Evolutionary conservation across 768 basidiomycete species (phyloP).

Genomic region (Rhodotorula diobovata): DNA sequence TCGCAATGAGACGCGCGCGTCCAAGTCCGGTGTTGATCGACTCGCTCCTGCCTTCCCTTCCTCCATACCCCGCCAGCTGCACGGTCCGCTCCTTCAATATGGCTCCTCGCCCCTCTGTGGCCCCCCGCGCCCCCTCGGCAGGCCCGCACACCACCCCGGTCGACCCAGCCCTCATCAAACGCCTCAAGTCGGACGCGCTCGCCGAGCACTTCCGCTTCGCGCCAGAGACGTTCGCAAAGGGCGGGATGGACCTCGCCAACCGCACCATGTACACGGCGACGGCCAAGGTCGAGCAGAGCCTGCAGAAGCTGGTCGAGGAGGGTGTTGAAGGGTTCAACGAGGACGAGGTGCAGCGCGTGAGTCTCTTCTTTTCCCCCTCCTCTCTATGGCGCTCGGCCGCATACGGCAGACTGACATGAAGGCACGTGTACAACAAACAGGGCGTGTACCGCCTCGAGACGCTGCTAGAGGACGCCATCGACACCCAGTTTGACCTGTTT

Average conservation of each 20-base stretch:
- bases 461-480: constrained; percentile 40
- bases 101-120: neutral
- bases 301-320: constrained; percentile 21
- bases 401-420: neutral
- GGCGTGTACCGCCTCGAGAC: constrained; percentile 41
- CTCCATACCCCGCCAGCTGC: no score
- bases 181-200: constrained; percentile 27
- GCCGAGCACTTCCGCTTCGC: constrained; percentile 40
- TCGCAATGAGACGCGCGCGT: no score
- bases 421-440: neutral
- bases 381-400: no score
- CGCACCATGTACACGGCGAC: constrained; percentile 37
- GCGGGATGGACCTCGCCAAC: constrained; percentile 43
- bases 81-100: no score
- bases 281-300: constrained; percentile 27
- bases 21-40: neutral
- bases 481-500: constrained; percentile 42
- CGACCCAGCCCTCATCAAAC: neutral
- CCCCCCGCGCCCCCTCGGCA: neutral
- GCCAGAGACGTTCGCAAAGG: constrained; percentile 39
- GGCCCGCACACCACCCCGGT: neutral
- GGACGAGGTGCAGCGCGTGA: constrained; percentile 36
- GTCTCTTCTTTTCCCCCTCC: neutral
- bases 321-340: constrained; percentile 12
- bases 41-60: neutral